Percentiles rank a stretch among this genome's conserved stretches.
phyloP scores from a whole-genome alignment of 169 alveolate species.

The Babesia caballi region DNA sequence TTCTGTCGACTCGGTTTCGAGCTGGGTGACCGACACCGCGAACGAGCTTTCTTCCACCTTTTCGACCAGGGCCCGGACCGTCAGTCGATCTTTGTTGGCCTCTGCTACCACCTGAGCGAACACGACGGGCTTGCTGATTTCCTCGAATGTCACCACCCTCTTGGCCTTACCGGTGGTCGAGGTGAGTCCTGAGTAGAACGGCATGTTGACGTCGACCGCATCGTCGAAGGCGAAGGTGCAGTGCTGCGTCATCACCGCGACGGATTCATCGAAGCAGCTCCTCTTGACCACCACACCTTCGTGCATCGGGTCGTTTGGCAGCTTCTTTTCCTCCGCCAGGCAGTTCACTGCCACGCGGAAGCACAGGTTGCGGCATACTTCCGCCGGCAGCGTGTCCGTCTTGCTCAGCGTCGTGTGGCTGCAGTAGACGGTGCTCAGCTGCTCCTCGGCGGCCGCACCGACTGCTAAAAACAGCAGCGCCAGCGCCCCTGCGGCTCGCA shows the following conservation, averaged over 20 bases:
- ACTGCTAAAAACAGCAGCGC: neutral
- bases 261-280: neutral
- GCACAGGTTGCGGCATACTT: neutral
- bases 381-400: neutral
- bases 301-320: neutral
- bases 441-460: neutral
- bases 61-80: neutral
- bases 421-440: slow-evolving; percentile 12
- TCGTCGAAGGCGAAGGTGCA: neutral
- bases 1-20: no score
- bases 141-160: neutral
- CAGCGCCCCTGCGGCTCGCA: neutral
- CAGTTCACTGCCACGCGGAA: neutral
- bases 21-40: neutral
- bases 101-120: neutral
- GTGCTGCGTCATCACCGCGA: neutral
- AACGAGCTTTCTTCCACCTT: neutral
- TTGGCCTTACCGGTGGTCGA: no score
- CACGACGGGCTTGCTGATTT: neutral
- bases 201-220: neutral
- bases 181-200: neutral
- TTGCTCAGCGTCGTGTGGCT: neutral
- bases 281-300: neutral
- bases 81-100: neutral
- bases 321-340: neutral